phyloP scores from a whole-genome alignment of 208 protist genomes.

The Sergeia podlipaevii region DNA sequence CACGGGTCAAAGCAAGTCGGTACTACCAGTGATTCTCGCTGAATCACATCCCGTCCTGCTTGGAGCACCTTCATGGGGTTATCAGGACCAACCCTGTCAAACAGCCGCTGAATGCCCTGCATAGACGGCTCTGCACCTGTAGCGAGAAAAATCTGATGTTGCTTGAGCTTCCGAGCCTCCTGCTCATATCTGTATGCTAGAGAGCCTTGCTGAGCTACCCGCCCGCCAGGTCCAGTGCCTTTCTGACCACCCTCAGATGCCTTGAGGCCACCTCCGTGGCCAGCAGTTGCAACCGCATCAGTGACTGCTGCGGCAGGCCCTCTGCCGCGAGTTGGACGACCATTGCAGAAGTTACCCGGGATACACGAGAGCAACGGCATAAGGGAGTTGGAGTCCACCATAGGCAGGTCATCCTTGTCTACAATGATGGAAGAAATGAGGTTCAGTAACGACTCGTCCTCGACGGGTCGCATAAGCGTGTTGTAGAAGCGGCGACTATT shows the following conservation, averaged over 20 bases:
- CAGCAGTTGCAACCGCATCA: no score
- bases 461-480: slow-evolving; percentile 61
- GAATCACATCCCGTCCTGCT: slow-evolving; percentile 32
- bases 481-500: slow-evolving; percentile 73
- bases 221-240: background rate
- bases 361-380: slow-evolving; percentile 43
- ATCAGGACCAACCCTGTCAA: slow-evolving; percentile 19
- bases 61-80: slow-evolving; percentile 42
- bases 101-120: slow-evolving; percentile 23
- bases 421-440: slow-evolving; percentile 40
- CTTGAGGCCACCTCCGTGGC: no score
- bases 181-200: slow-evolving; percentile 18
- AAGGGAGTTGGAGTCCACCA: slow-evolving; percentile 80
- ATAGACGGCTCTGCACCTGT: slow-evolving; percentile 26
- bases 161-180: slow-evolving; percentile 41
- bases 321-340: background rate
- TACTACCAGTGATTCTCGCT: slow-evolving; percentile 23
- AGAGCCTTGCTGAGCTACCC: background rate
- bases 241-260: background rate
- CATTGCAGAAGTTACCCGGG: slow-evolving; percentile 3
- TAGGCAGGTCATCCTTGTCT: slow-evolving; percentile 31
- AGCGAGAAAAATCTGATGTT: slow-evolving; percentile 47
- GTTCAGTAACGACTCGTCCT: slow-evolving; percentile 51
- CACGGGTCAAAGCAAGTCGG: slow-evolving; percentile 85
- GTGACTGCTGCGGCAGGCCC: no score